A percentile compares a stretch with the other conserved stretches of the same genome.
phyloP scores from a whole-genome alignment of 73 alveolate species.

The Durusdinium trenchii region DNA sequence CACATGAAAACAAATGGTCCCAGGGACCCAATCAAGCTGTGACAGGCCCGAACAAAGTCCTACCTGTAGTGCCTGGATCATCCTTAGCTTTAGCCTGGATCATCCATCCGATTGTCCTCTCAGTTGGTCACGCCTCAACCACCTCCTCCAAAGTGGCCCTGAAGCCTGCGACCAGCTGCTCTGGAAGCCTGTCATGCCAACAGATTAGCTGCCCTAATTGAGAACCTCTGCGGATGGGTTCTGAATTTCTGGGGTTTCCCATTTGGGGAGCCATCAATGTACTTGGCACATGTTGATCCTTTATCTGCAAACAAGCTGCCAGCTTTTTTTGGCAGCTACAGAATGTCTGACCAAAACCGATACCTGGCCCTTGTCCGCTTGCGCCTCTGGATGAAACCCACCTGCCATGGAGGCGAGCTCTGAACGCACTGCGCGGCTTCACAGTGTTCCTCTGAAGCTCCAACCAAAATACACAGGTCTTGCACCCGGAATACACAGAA shows the following conservation, averaged over 20 bases:
- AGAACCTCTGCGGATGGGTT: no score
- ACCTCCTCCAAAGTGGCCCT: slow-evolving; percentile 82
- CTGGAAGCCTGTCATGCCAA: slow-evolving; percentile 39
- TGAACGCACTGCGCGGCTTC: no score
- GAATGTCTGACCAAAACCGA: no score
- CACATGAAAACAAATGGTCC: neutral
- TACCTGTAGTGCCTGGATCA: neutral
- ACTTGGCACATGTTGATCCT: no score
- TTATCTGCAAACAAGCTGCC: no score
- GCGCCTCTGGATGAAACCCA: neutral
- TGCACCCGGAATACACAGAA: neutral
- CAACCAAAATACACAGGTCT: neutral
- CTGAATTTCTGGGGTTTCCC: no score
- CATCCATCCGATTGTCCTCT: neutral
- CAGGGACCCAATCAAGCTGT: neutral
- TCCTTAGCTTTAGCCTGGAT: neutral
- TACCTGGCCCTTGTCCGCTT: no score
- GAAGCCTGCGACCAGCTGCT: slow-evolving; percentile 77
- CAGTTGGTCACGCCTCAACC: slow-evolving; percentile 2
- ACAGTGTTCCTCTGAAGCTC: neutral
- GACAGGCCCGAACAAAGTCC: neutral
- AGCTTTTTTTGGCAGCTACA: no score
- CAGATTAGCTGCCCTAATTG: no score
- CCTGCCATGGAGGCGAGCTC: no score
- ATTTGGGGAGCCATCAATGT: no score